Evolutionary conservation across 2,329 filamentous ascomycete genomes (phyloP), one percentile per base, ranked within the genome.

Genomic region (Colletotrichum sojae): DNA sequence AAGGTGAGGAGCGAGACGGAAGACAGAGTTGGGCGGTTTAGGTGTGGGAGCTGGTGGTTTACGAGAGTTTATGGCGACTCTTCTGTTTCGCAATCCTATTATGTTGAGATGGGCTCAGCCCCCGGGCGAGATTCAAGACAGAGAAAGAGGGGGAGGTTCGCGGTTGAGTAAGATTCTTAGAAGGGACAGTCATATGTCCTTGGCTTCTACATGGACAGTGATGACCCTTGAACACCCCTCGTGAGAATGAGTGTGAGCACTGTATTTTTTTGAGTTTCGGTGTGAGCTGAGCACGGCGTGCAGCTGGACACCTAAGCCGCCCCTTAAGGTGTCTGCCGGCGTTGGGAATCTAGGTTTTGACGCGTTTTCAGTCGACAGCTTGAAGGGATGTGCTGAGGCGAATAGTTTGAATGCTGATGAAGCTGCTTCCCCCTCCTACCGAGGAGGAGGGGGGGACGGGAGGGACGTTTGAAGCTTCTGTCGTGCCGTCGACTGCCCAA

Each of bases 401-500:
- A n/a, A n/a, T 15, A 20, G 22, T 25, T 27, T 51, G 22, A 20
- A 16, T 54, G 59, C 36, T 46, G 49, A 54, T 54, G 59, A 62
- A 62, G 22, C 22, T 25, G 22, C 22, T 25, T 25, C 22, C 22
- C 22, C 22, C 22, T 25, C 48, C 8, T 18, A 4, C n/a, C 10
- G 5, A 4, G 15, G 18, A 16, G 27, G 39, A n/a, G 20, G 20
- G 60, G 51, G 36, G 25, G 56, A 25, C 43, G 48, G 48, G 46
- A 27, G 36, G 54, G 40, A 22, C 22, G 22, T 20, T 48, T 46
- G 39, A 64, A 64, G 65, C 60, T 67, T 64, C 55, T 57, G 46
- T 56, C 46, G 49, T 53, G 60, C 59, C 39, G 52, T 45, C 45
- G 58, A 63, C 31, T 36, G 31, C 31, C 31, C 59, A 51, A 67